Base-by-base conservation (phyloP, 2,329 filamentous ascomycete genomes). In the Aschersonia sp. region DNA sequence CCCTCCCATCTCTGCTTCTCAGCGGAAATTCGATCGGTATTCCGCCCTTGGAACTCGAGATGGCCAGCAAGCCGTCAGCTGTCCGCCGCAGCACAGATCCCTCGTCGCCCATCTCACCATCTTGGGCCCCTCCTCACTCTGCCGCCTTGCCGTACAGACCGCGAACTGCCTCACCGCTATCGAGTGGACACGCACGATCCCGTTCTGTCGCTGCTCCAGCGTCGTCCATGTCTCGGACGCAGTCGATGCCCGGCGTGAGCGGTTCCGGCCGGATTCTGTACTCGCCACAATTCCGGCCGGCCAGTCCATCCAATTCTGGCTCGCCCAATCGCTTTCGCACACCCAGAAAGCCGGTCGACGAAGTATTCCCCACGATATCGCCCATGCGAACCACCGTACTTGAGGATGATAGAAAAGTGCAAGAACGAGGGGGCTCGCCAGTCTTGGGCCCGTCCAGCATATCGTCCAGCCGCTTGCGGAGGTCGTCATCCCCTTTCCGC, bases 191-290 rank as follows among this genome's bases (percentile, higher is more conserved):
- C 58, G 63, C 69, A 48, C 66, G 79, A 51, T 81, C 78, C 14
- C 73, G 71, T 52, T 81, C 78, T 7, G 70, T 72, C 30, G 73
- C 71, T 31, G 76, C 71, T 56, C 22, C 22, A n/a, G 11, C 40
- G 51, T 67, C 74, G 30, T 67, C 70, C 48, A 81, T 83, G 72
- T 73, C 72, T 11, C 74, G 79, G 52, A 78, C 79, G 31, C 76
- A 79, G 57, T 82, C 78, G 7, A 71, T 83, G 69, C 79, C 79
- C 10, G 76, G 77, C 31, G 71, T 81, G 48, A 79, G 73, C 54
- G 75, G 72, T 39, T 67, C 75, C 8, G 77, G 77, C 43, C 76
- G 79, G 54, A 65, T 81, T 30, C 65, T 79, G 30, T 73, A 70
- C 53, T 70, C 72, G 32, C 72, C 75, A 2, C 67, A 73, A 49